Conservation (phyloP, 2,329 filamentous ascomycete genomes). For the Elsinoe arachidis region DNA sequence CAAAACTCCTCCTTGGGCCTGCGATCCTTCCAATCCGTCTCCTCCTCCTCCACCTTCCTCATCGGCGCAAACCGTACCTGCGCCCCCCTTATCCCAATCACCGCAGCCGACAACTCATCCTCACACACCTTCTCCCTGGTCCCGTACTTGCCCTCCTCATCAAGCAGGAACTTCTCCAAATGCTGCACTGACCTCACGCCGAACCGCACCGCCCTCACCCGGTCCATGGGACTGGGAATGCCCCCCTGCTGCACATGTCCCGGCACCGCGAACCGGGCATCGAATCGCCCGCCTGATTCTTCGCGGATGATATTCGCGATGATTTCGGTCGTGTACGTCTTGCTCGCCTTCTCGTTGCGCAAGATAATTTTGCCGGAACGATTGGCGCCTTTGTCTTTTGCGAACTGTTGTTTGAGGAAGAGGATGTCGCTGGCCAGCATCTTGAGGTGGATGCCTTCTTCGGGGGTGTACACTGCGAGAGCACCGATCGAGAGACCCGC, state of each 20-base stretch:
- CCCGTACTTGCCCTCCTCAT: conserved; percentile 42
- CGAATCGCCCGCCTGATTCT: conserved; percentile 84
- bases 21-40: conserved; percentile 89
- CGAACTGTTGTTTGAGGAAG: conserved; percentile 78
- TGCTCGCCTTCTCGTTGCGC: conserved; percentile 90
- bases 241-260: conserved; percentile 93
- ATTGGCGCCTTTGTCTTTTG: conserved; percentile 74
- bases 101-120: conserved; percentile 63
- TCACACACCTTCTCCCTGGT: conserved; percentile 58
- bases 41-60: conserved; percentile 67
- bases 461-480: conserved; percentile 88
- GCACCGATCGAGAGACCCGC: conserved; percentile 88
- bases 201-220: conserved; percentile 81
- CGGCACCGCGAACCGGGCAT: conserved; percentile 82
- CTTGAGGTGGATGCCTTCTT: conserved; percentile 87
- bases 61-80: conserved; percentile 81
- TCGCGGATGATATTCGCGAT: conserved; percentile 94
- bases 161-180: conserved; percentile 57
- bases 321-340: conserved; percentile 82
- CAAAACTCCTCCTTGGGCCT: conserved; percentile 80
- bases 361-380: conserved; percentile 89
- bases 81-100: conserved; percentile 89
- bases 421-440: conserved; percentile 89
- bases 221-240: conserved; percentile 90
- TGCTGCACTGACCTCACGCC: conserved; percentile 93